Conservation (phyloP, 441 rosid genomes). For the Erysimum pusillum region DNA sequence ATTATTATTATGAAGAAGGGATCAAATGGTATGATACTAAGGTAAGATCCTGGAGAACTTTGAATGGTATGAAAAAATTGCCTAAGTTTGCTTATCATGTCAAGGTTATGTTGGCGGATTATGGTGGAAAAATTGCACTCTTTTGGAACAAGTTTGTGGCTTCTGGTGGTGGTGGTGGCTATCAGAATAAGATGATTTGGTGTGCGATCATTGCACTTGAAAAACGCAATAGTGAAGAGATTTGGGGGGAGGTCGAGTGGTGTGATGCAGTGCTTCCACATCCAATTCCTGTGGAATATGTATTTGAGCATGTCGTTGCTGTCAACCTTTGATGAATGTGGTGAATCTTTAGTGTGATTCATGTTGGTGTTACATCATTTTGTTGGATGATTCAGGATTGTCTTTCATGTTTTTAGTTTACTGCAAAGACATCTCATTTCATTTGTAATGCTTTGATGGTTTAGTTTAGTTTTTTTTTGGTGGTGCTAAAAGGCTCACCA, state of each 20-base stretch:
- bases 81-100: neutral
- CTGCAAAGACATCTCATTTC: neutral
- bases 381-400: neutral
- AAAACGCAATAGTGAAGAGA: neutral
- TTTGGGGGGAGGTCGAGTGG: constrained; percentile 1
- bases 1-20: neutral
- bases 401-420: neutral
- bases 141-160: constrained; percentile 1
- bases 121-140: neutral
- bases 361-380: neutral
- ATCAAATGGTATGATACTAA: neutral
- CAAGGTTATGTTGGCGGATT: neutral
- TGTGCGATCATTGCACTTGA: neutral
- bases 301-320: neutral
- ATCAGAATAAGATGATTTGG: neutral
- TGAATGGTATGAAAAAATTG: neutral
- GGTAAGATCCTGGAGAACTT: neutral
- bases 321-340: neutral
- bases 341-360: neutral
- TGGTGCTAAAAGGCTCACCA: too few species aligned
- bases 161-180: neutral
- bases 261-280: neutral
- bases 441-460: neutral
- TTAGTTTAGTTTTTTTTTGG: neutral
- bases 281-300: neutral